phyloP scores from a whole-genome alignment of 257 asterid species.

The Parsonsia alboflavescens region DNA sequence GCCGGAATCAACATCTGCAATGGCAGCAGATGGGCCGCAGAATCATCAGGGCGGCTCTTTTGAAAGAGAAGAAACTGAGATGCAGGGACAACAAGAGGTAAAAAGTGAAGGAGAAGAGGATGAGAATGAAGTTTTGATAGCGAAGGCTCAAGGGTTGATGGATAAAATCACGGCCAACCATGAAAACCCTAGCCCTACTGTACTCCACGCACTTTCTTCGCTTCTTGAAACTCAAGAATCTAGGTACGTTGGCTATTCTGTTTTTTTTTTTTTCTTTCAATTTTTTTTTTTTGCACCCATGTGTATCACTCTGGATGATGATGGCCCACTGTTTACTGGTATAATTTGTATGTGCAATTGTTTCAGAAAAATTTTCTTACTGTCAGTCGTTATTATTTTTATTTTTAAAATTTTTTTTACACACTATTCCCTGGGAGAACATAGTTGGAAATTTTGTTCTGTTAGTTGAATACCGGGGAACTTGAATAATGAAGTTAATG shows the following conservation, averaged over 20 bases:
- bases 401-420: not conserved
- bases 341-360: not conserved
- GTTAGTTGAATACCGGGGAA: not conserved
- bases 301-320: not conserved
- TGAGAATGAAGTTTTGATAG: conserved; percentile 54
- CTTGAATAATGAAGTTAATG: not conserved
- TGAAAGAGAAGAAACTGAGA: conserved; percentile 6
- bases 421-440: not conserved
- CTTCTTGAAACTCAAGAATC: conserved; percentile 76
- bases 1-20: conserved; percentile 2
- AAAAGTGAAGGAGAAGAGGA: conserved; percentile 33
- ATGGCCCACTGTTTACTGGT: not conserved
- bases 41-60: not conserved
- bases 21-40: not conserved
- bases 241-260: conserved; percentile 44
- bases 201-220: conserved; percentile 80
- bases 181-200: conserved; percentile 79
- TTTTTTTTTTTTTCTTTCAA: not conserved
- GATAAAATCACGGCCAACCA: conserved; percentile 68
- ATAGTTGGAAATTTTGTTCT: not conserved
- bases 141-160: conserved; percentile 63
- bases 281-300: not conserved
- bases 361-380: not conserved
- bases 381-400: not conserved
- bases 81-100: not conserved